Percentiles rank a stretch among this genome's conserved stretches.
Evolutionary conservation across 805 yeast species (phyloP).

Genomic region (Wickerhamiella spandovensis): DNA sequence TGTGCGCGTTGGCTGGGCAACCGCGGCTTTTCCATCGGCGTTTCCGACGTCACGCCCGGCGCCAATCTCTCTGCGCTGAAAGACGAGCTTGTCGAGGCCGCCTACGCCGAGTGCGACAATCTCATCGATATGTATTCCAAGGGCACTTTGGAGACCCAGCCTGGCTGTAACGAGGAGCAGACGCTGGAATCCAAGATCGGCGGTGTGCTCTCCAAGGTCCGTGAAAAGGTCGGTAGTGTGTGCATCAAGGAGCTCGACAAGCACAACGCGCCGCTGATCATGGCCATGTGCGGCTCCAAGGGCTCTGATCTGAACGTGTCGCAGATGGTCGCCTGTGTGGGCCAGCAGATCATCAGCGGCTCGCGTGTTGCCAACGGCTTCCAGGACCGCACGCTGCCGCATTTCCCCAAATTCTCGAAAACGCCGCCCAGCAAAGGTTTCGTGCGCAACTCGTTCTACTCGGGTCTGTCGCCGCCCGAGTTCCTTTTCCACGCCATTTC

Average conservation of each 20-base stretch:
- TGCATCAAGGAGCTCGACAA: conserved; percentile 85
- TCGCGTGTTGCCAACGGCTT: conserved; percentile 99
- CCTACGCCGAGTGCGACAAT: conserved; percentile 84
- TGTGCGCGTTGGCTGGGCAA: conserved; percentile 93
- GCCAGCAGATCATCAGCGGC: conserved; percentile 96
- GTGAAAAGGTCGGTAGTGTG: conserved; percentile 98
- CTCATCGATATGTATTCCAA: conserved; percentile 62
- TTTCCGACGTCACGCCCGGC: conserved; percentile 94
- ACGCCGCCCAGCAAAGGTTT: conserved; percentile 98
- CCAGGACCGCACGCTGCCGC: conserved; percentile 96
- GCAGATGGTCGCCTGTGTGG: conserved; percentile 87
- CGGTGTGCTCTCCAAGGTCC: conserved; percentile 87
- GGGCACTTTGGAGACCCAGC: conserved; percentile 93
- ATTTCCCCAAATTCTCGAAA: conserved; percentile 87
- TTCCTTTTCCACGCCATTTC: conserved; percentile 97
- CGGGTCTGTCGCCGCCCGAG: conserved; percentile 93
- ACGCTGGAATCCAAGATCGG: conserved; percentile 96
- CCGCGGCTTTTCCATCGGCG: conserved; percentile 94
- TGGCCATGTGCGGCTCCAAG: conserved; percentile 99
- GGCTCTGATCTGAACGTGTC: conserved; percentile 97
- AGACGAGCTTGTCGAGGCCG: conserved; percentile 79
- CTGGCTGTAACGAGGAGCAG: conserved; percentile 98
- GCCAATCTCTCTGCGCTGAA: conserved; percentile 57
- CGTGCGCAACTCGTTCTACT: conserved; percentile 86
- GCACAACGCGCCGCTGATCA: conserved; percentile 88